phyloP scores from a whole-genome alignment of 345 rosid genomes.

The Cardamine occulta region DNA sequence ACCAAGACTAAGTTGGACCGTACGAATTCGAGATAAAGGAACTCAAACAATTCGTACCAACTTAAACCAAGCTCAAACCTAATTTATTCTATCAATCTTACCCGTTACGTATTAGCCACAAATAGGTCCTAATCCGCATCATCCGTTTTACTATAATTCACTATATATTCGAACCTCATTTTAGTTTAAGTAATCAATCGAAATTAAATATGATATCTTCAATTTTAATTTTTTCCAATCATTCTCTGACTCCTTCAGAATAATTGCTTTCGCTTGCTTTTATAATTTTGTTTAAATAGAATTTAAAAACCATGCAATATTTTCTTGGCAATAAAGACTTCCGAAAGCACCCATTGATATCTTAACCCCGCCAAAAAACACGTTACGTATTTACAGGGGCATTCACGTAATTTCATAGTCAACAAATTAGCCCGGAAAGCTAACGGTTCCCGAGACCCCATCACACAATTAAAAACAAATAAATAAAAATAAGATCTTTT shows the following conservation, averaged over 20 bases:
- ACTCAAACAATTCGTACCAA: too few relatives aligned
- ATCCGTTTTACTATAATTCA: too few relatives aligned
- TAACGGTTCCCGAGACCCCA: conserved; percentile 41
- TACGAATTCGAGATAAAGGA: too few relatives aligned
- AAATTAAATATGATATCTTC: background rate
- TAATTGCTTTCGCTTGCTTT: background rate
- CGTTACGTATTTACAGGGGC: background rate
- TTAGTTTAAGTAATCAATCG: background rate
- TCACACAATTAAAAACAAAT: conserved; percentile 12
- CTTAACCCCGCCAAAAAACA: background rate
- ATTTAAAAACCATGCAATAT: background rate
- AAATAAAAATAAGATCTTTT: background rate
- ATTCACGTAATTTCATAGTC: background rate
- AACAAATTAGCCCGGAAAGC: background rate
- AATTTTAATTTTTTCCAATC: background rate
- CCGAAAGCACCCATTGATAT: background rate
- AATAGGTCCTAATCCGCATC: too few relatives aligned
- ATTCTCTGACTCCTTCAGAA: background rate
- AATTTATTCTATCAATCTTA: too few relatives aligned
- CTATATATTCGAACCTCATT: too few relatives aligned
- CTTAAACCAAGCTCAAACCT: too few relatives aligned
- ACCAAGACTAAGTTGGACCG: too few relatives aligned
- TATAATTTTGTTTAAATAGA: too few relatives aligned
- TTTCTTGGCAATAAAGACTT: background rate
- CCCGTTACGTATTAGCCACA: too few relatives aligned